phyloP scores from a whole-genome alignment of 768 basidiomycete genomes.

The Lepiota brunneoincarnata region DNA sequence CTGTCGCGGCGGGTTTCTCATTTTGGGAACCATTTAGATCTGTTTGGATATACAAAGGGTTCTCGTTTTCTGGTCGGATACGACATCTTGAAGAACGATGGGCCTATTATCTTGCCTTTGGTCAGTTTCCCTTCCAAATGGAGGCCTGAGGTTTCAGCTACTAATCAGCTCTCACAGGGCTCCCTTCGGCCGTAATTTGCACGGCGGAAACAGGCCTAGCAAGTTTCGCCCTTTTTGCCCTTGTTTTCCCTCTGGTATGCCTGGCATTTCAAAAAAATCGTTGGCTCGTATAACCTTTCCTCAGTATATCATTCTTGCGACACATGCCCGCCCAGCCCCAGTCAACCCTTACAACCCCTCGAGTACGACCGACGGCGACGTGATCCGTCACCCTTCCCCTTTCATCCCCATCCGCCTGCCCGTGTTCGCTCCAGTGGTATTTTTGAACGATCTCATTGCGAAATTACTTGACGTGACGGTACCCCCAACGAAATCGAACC shows the following conservation, averaged over 20 bases:
- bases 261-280: not conserved
- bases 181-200: conserved; percentile 72
- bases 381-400: conserved; percentile 66
- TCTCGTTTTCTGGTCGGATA: conserved; percentile 66
- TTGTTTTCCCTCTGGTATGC: conserved; percentile 76
- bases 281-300: not conserved
- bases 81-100: conserved; percentile 83
- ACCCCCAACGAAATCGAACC: conserved; percentile 27
- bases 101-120: conserved; percentile 87
- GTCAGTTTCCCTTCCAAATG: conserved; percentile 31
- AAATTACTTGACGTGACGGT: conserved; percentile 34
- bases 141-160: not conserved
- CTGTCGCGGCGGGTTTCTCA: not conserved
- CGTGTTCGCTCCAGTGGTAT: conserved; percentile 70
- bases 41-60: conserved; percentile 73
- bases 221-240: conserved; percentile 80
- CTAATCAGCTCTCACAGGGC: conserved; percentile 38
- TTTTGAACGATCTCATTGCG: conserved; percentile 72
- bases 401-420: conserved; percentile 79
- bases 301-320: conserved; percentile 86
- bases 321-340: conserved; percentile 73
- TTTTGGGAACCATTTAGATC: conserved; percentile 43
- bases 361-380: conserved; percentile 29
- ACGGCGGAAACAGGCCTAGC: conserved; percentile 72
- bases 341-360: conserved; percentile 70